Evolutionary conservation across 73 alveolate species (phyloP).

Genomic region (Paramecium pentaurelia): DNA sequence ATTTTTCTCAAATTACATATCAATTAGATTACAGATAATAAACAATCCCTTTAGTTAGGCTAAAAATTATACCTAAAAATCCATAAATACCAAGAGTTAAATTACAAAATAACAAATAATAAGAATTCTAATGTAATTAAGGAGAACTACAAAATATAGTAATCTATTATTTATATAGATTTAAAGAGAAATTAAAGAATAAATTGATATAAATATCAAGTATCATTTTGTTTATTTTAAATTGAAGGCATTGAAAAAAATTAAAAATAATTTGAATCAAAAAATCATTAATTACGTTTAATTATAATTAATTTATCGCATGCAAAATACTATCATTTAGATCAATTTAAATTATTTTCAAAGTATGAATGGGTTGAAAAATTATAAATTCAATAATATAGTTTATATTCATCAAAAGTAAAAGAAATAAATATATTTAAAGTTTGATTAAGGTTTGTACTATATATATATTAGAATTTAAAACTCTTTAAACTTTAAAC

Average conservation of each 20-base stretch:
- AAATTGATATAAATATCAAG: background rate
- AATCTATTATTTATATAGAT: too few relatives aligned
- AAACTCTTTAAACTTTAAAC: background rate
- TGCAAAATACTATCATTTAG: background rate
- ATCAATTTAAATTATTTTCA: background rate
- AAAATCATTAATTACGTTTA: background rate
- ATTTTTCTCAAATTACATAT: background rate
- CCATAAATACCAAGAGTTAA: too few relatives aligned
- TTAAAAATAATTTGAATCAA: background rate
- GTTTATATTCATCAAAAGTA: background rate
- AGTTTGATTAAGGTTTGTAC: background rate
- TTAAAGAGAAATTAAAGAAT: background rate
- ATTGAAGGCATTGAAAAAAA: background rate
- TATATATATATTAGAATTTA: background rate
- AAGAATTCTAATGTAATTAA: too few relatives aligned
- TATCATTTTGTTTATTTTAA: background rate
- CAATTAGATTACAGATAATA: background rate
- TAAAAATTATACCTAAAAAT: too few relatives aligned
- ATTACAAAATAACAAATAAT: background rate
- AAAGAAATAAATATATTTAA: background rate
- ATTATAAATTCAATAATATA: background rate
- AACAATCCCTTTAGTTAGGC: background rate
- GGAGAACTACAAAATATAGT: background rate
- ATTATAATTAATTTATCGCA: background rate
- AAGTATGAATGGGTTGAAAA: background rate